phyloP scores from a whole-genome alignment of 192 early-diverging fungal genomes.

The Linderina pennispora region DNA sequence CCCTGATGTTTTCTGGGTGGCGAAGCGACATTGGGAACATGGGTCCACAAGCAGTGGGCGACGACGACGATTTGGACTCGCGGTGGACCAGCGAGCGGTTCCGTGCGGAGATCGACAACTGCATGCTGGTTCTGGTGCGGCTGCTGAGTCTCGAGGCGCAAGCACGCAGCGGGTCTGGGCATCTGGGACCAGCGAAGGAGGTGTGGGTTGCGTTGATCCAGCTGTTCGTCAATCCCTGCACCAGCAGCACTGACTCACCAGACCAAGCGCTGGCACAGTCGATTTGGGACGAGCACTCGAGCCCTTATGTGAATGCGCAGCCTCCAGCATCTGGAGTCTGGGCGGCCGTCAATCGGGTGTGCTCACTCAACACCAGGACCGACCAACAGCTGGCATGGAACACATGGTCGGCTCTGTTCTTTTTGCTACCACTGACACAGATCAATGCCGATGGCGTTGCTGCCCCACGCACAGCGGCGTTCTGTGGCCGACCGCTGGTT shows the following conservation, averaged over 20 bases:
- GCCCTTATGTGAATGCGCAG: too few species aligned
- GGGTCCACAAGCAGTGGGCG: conserved; percentile 27
- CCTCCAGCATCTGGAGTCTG: conserved; percentile 21
- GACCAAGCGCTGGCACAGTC: too few species aligned
- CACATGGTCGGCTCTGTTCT: conserved; percentile 24
- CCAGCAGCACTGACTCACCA: too few species aligned
- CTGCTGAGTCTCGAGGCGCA: conserved; percentile 3
- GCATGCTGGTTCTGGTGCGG: conserved; percentile 8
- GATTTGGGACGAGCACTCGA: too few species aligned
- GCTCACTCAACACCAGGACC: background rate
- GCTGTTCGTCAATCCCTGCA: conserved; percentile 1
- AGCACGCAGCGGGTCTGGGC: background rate
- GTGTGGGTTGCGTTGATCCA: conserved; percentile 27
- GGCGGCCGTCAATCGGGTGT: conserved; percentile 6
- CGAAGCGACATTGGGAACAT: background rate
- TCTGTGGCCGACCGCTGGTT: conserved; percentile 8
- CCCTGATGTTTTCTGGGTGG: conserved; percentile 7
- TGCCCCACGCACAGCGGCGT: conserved; percentile 12
- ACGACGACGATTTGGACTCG: conserved; percentile 16
- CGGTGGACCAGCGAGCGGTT: conserved; percentile 9
- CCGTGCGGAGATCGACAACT: conserved; percentile 17
- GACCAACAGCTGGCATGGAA: background rate
- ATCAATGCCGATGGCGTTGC: conserved; percentile 39
- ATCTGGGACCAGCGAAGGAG: conserved; percentile 8
- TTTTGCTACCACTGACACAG: conserved; percentile 18